phyloP scores from a whole-genome alignment of 1,139 yeast genomes.

The Saccharomyces hybrid region DNA sequence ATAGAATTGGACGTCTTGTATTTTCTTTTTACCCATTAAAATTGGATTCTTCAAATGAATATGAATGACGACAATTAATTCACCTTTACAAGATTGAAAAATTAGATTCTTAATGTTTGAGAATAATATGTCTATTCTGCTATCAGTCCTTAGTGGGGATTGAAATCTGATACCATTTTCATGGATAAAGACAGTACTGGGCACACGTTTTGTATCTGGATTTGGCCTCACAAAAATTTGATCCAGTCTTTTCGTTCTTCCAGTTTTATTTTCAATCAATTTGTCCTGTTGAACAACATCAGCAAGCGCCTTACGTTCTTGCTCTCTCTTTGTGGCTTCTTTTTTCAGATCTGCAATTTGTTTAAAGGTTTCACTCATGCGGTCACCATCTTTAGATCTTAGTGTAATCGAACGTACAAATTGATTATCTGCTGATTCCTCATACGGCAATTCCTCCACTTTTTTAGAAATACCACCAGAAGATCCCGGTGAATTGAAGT shows the following conservation, averaged over 20 bases:
- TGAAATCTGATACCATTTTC: conserved; percentile 95
- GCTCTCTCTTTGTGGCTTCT: conserved; percentile 83
- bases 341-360: conserved; percentile 89
- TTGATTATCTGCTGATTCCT: conserved; percentile 76
- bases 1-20: conserved; percentile 91
- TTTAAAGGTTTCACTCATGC: conserved; percentile 85
- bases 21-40: conserved; percentile 92
- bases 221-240: conserved; percentile 90
- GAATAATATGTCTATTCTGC: conserved; percentile 78
- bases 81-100: conserved; percentile 95
- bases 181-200: conserved; percentile 86
- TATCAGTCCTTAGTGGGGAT: conserved; percentile 73
- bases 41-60: conserved; percentile 88
- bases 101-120: conserved; percentile 87
- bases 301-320: conserved; percentile 84
- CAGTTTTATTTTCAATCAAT: conserved; percentile 69
- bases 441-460: conserved; percentile 80
- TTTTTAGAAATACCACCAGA: conserved; percentile 63
- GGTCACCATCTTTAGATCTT: conserved; percentile 83
- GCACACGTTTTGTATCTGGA: conserved; percentile 90
- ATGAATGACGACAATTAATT: conserved; percentile 84
- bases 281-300: conserved; percentile 93
- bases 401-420: conserved; percentile 83
- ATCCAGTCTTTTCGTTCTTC: conserved; percentile 78
- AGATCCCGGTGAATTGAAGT: conserved; percentile 89